Conservation (phyloP, 371 early-diverging fungal genomes). For the Mucor velutinosus region DNA sequence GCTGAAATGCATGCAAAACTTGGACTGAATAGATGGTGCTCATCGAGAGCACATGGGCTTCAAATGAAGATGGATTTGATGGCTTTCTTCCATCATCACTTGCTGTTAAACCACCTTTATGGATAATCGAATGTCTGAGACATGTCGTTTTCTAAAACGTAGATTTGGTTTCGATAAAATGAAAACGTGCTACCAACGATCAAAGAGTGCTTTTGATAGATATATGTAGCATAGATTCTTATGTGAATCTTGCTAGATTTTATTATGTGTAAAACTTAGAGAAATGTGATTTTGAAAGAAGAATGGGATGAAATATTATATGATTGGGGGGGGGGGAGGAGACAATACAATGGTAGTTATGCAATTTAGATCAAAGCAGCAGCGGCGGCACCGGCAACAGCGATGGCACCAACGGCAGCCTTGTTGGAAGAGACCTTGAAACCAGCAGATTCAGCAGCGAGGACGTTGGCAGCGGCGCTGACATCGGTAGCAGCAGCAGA, state of each 20-base stretch:
- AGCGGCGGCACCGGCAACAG: slow-evolving; percentile 21
- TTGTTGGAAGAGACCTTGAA: slow-evolving; percentile 15
- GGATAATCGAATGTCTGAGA: background rate
- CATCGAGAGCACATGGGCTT: background rate
- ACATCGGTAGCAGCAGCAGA: background rate
- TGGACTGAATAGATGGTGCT: background rate
- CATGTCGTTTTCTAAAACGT: background rate
- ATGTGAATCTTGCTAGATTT: background rate
- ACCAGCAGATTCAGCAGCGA: slow-evolving; percentile 9
- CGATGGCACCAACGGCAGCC: slow-evolving; percentile 21
- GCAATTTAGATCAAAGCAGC: slow-evolving; percentile 14
- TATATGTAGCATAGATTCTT: background rate
- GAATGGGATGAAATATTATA: background rate
- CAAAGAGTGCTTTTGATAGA: background rate
- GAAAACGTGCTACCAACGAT: background rate
- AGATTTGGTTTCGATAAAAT: background rate
- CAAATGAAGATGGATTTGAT: background rate
- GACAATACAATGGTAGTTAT: background rate
- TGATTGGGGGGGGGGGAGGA: background rate
- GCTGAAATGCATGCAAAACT: background rate
- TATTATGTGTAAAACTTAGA: background rate
- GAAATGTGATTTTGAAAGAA: background rate
- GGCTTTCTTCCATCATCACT: background rate
- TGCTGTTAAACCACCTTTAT: background rate
- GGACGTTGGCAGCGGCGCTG: slow-evolving; percentile 3